Evolutionary conservation across 805 yeast species (phyloP).

Genomic region (Candida hispaniensis): DNA sequence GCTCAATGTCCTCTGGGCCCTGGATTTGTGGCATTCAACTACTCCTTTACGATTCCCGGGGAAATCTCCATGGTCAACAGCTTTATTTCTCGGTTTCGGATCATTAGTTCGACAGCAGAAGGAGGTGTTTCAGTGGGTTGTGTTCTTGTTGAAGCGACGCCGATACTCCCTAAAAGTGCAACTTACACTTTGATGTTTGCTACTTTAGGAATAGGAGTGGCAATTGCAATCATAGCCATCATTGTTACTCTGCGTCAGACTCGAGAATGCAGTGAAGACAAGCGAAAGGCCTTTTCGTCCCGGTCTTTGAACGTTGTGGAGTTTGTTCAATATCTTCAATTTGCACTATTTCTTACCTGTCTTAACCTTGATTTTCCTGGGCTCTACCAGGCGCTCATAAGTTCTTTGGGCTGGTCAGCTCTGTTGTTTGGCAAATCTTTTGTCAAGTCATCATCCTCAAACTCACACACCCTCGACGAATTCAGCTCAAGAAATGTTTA

Average conservation of each 20-base stretch:
- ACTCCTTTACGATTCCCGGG: conserved; percentile 17
- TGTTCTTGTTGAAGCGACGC: conserved; percentile 38
- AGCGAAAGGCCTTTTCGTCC: not conserved
- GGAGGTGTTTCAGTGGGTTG: conserved; percentile 36
- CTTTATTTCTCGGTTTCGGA: conserved; percentile 1
- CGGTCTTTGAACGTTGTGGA: conserved; percentile 39
- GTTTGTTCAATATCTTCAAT: conserved; percentile 45
- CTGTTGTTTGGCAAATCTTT: conserved; percentile 31
- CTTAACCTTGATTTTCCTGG: conserved; percentile 51
- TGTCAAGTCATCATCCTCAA: conserved; percentile 16
- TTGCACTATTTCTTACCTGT: conserved; percentile 43
- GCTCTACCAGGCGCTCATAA: conserved; percentile 45
- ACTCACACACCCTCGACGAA: conserved; percentile 10
- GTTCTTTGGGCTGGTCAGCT: conserved; percentile 45
- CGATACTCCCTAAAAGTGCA: conserved; percentile 34
- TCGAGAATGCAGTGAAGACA: not conserved
- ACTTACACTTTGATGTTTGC: conserved; percentile 33
- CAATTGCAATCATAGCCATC: conserved; percentile 30
- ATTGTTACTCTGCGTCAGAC: conserved; percentile 1
- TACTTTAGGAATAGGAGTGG: conserved; percentile 32
- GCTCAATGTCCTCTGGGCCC: conserved; percentile 24
- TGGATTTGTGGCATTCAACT: conserved; percentile 18
- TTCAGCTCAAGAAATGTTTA: conserved; percentile 14
- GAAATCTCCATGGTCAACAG: conserved; percentile 20
- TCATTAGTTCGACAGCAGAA: conserved; percentile 23